Evolutionary conservation across 768 basidiomycete species (phyloP).

Genomic region (Podaxis sp.): DNA sequence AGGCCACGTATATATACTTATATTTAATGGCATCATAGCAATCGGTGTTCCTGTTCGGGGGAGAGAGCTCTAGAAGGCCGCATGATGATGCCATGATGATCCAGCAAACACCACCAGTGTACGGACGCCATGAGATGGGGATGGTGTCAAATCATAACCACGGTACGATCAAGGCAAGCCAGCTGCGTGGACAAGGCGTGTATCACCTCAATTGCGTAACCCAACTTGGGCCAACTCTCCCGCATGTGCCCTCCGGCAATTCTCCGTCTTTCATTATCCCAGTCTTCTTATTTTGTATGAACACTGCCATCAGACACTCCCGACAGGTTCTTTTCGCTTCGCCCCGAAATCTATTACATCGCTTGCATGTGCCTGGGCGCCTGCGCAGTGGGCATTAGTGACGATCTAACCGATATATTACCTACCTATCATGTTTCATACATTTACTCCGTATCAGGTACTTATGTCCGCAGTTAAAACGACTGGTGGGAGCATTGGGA

Average conservation of each 20-base stretch:
- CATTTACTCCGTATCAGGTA: neutral
- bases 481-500: neutral
- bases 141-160: neutral
- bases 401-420: neutral
- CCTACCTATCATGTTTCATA: neutral
- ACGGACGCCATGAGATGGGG: neutral
- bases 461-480: neutral
- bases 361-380: neutral
- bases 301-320: neutral
- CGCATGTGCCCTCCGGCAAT: constrained; percentile 2
- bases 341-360: neutral
- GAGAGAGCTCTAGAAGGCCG: neutral
- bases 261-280: neutral
- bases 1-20: neutral
- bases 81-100: neutral
- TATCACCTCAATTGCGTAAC: neutral
- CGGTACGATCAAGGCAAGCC: neutral
- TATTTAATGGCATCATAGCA: neutral
- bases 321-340: neutral
- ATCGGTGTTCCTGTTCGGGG: neutral
- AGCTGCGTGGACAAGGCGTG: constrained; percentile 10
- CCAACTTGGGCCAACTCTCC: neutral
- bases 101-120: neutral
- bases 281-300: neutral
- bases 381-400: neutral